Evolutionary conservation across 202 grass and related monocot species (phyloP).

Genomic region (Zoysia matrella): DNA sequence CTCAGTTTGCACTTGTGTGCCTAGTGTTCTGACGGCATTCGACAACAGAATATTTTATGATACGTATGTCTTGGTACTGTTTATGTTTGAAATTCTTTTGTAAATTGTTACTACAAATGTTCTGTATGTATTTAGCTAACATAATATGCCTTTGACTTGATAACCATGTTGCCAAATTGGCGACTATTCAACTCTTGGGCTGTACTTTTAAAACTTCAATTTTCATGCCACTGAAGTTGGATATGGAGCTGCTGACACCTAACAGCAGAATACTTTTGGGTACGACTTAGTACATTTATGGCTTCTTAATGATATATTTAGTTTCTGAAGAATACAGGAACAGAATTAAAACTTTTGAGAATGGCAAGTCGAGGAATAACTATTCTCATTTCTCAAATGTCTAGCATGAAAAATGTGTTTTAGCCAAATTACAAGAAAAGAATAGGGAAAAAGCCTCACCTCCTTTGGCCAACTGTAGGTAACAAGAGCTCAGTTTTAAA

Average conservation of each 20-base stretch:
- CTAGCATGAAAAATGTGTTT: background rate
- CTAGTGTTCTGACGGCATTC: background rate
- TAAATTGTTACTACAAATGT: background rate
- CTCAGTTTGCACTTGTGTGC: no score
- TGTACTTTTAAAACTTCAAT: background rate
- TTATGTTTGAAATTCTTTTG: constrained; percentile 13
- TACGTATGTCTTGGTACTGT: background rate
- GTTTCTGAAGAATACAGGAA: background rate
- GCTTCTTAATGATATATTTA: no score
- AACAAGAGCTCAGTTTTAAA: constrained; percentile 15
- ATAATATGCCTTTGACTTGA: background rate
- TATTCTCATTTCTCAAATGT: background rate
- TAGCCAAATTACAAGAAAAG: background rate
- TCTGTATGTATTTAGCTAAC: background rate
- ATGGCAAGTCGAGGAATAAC: constrained; percentile 16
- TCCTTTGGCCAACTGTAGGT: constrained; percentile 23
- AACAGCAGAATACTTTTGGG: background rate
- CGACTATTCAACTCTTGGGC: constrained; percentile 11
- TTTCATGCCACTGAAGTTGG: constrained; percentile 12
- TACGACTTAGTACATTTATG: background rate
- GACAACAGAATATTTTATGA: background rate
- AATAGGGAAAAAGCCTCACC: background rate
- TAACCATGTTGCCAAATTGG: background rate
- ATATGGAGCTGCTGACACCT: constrained; percentile 11
- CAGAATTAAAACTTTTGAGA: background rate